A percentile compares a stretch with the other conserved stretches of the same genome.
These are phyloP conservation scores for Moesziomyces sp. DNA, from an alignment of 1,284 basidiomycete species.

Conservation along the genomic window DNA sequence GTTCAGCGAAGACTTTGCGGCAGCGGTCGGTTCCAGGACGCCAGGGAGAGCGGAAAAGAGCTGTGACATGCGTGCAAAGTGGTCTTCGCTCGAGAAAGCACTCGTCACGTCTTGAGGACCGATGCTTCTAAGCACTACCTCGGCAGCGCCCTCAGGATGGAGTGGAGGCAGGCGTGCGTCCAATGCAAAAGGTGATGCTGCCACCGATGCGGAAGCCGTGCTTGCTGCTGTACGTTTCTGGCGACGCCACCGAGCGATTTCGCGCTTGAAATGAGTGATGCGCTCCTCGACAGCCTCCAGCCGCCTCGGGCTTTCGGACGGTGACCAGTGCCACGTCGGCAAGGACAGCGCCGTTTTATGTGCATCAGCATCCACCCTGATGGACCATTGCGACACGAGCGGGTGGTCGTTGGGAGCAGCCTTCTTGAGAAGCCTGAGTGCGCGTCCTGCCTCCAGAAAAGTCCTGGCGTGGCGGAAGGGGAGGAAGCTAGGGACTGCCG, in stretches of 20 bases:
- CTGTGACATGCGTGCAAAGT: slow-evolving; percentile 33
- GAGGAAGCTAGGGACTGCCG: slow-evolving; percentile 47
- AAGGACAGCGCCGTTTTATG: slow-evolving; percentile 6
- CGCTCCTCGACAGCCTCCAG: slow-evolving; percentile 16
- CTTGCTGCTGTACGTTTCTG: slow-evolving; percentile 16
- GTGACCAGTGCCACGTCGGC: slow-evolving; percentile 46
- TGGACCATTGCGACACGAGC: slow-evolving; percentile 36
- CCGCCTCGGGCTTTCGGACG: slow-evolving; percentile 11
- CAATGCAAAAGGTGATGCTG: slow-evolving; percentile 16
- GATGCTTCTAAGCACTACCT: not conserved
- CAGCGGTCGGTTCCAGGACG: slow-evolving; percentile 1
- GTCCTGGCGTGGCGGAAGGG: slow-evolving; percentile 38
- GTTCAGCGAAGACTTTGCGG: not conserved
- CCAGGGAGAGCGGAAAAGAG: slow-evolving; percentile 36
- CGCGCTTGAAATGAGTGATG: slow-evolving; percentile 30
- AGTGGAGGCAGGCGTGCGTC: not conserved
- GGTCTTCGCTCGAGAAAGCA: slow-evolving; percentile 6
- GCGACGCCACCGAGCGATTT: slow-evolving; percentile 39
- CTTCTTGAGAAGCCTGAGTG: slow-evolving; percentile 50
- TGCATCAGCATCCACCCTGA: slow-evolving; percentile 3
- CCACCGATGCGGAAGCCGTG: not conserved
- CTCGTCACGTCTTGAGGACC: not conserved
- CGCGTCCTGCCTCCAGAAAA: slow-evolving; percentile 52
- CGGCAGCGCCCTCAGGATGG: not conserved
- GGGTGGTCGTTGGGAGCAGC: slow-evolving; percentile 53